These are phyloP conservation scores for Vitellaria paradoxa DNA, from an alignment of 179 eudicot species.

Conservation along the genomic window DNA sequence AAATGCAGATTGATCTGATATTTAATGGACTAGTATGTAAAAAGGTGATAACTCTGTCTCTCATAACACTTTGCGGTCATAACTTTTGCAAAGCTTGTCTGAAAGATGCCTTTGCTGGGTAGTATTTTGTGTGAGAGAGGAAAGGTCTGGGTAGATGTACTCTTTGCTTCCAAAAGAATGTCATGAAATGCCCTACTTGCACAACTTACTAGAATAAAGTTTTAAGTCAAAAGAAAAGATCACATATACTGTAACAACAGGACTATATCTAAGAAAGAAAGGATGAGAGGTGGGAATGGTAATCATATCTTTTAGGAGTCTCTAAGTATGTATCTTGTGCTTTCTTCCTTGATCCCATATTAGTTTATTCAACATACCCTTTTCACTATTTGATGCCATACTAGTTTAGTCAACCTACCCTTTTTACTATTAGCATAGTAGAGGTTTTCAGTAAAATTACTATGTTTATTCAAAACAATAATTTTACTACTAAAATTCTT, in stretches of 20 bases:
- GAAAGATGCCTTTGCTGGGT: conserved; percentile 64
- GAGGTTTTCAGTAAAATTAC: no score
- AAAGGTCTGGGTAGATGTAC: conserved; percentile 45
- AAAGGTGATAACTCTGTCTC: conserved; percentile 70
- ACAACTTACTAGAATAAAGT: no score
- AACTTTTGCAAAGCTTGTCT: conserved; percentile 90
- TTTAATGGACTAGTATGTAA: conserved; percentile 24
- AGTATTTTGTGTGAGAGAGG: conserved; percentile 57
- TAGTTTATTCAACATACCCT: no score
- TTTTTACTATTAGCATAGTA: no score
- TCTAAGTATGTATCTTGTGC: conserved; percentile 32
- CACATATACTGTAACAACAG: neutral
- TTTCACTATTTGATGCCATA: no score
- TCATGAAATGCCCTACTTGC: conserved; percentile 80
- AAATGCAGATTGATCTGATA: no score
- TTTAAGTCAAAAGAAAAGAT: neutral
- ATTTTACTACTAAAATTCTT: no score
- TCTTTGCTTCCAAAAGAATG: conserved; percentile 66
- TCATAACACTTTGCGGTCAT: conserved; percentile 96
- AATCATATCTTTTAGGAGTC: conserved; percentile 63
- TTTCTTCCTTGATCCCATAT: no score
- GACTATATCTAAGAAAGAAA: no score
- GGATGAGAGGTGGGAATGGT: no score
- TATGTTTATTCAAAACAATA: no score
- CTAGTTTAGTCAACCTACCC: no score